phyloP scores from a whole-genome alignment of 2,329 filamentous ascomycete genomes.

The Arthrobotrys musiformis region DNA sequence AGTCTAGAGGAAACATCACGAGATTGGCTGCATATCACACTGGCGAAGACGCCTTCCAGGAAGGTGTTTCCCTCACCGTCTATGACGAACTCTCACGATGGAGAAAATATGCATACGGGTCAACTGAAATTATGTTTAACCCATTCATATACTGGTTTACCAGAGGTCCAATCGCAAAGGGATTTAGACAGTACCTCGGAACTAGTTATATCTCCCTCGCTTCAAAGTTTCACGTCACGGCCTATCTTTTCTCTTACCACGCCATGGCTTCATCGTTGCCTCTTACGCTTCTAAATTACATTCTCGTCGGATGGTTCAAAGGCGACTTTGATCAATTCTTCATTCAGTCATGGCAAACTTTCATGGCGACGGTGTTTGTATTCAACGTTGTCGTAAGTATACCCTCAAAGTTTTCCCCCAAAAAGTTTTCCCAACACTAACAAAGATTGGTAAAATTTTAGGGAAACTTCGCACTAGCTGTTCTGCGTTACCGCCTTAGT shows the following conservation, averaged over 20 bases:
- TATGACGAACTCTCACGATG: conserved; percentile 78
- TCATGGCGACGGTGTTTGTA: conserved; percentile 69
- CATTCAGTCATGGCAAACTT: conserved; percentile 74
- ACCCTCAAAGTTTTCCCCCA: background rate
- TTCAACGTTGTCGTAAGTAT: conserved; percentile 67
- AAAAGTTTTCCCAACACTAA: too few relatives aligned
- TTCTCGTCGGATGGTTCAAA: conserved; percentile 77
- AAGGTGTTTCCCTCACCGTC: conserved; percentile 77
- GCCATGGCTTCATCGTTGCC: conserved; percentile 75
- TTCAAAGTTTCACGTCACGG: conserved; percentile 77
- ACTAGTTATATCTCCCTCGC: conserved; percentile 71
- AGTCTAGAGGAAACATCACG: conserved; percentile 74
- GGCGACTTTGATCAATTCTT: conserved; percentile 75
- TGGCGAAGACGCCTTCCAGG: conserved; percentile 72
- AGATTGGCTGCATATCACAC: conserved; percentile 76
- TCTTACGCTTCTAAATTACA: conserved; percentile 76
- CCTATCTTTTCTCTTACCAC: conserved; percentile 78
- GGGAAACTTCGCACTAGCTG: conserved; percentile 66
- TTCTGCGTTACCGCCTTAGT: conserved; percentile 72
- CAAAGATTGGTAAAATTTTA: too few relatives aligned
- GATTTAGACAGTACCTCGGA: conserved; percentile 72
- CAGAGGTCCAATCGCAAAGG: conserved; percentile 72
- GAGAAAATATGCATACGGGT: conserved; percentile 71
- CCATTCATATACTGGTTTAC: conserved; percentile 72
- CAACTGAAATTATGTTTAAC: conserved; percentile 77